Base-by-base conservation (phyloP, 306 rosid species). In the Dalbergia oliveri region DNA sequence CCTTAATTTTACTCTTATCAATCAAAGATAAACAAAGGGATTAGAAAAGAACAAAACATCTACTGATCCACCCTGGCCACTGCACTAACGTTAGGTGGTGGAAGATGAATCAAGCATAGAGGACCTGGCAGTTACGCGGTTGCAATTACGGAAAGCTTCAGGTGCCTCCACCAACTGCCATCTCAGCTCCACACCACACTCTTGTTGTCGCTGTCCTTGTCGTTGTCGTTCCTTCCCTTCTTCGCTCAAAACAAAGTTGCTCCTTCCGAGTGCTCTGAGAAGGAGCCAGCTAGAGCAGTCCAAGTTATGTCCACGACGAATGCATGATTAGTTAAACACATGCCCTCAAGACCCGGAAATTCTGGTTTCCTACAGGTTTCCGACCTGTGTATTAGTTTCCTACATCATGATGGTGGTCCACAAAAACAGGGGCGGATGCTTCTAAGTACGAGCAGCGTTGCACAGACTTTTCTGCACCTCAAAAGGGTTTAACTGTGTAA, bases 81-180 rank as follows among this genome's bases (percentile, higher is more conserved):
- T 11, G 1, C 23, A 21, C 23, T 21, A 21, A 21, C 23, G 47
- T 26, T 26, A 26, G 31, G 31, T 26, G 31, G 31, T 26, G 31
- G 31, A 26, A 26, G 31, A 26, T 26, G 31, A 26, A 39, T 73
- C 69, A 92, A 49, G 91, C 95, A 73, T 83, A 80, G 9, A 92
- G 71, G 39, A 92, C 60, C 78, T 88, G 91, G 60, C 88, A 89
- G 66, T 69, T 81, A 18, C 39, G 81, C 13, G 95, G 89, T 0
- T 84, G 21, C 8, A 90, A 88, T 85, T 85, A 0, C 67, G 16
- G 7, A 90, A 92, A 5, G 71, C 77, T 8, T 31, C 14, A 0
- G 91, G 86, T 49, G 90, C 93, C 11, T 87, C 78, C 73, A 89
- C 3, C 0, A 92, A 86, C 62, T 82, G 80, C 95, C 95, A 90